Evolutionary conservation across 2,329 filamentous ascomycete species (phyloP).

Genomic region (Aspergillus intermedius): DNA sequence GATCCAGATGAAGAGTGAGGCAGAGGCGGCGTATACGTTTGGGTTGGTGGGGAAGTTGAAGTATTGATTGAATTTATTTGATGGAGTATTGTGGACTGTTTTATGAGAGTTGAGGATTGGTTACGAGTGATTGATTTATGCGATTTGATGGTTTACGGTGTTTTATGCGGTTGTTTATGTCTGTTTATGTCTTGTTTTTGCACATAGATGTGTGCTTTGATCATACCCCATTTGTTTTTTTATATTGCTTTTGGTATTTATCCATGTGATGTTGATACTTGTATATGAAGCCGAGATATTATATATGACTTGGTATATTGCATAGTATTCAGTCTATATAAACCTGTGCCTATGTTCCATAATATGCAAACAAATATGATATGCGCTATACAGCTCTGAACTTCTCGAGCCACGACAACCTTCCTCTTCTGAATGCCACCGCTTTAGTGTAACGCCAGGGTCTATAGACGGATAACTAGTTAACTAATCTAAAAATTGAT

Average conservation of each 20-base stretch:
- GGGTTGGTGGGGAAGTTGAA: slow-evolving; percentile 47
- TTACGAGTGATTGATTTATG: neutral
- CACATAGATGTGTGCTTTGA: neutral
- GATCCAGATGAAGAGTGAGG: slow-evolving; percentile 54
- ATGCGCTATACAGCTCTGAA: too few species aligned
- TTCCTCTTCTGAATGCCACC: too few species aligned
- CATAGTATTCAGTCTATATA: neutral
- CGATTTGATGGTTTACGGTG: neutral
- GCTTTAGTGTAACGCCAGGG: too few species aligned
- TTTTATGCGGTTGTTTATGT: neutral
- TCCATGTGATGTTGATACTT: neutral
- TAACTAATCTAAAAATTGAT: too few species aligned
- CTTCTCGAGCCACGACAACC: too few species aligned
- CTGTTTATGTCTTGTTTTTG: neutral
- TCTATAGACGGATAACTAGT: too few species aligned
- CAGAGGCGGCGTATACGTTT: slow-evolving; percentile 50
- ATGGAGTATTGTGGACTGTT: neutral
- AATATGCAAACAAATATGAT: too few species aligned
- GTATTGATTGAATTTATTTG: slow-evolving; percentile 32
- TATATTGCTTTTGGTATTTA: neutral
- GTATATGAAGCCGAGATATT: neutral
- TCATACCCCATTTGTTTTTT: slow-evolving; percentile 4
- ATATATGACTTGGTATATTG: neutral
- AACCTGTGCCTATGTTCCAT: too few species aligned
- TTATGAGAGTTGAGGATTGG: neutral